Base-by-base conservation (phyloP, 1,284 basidiomycete genomes). In the Cryptococcus sp. region DNA sequence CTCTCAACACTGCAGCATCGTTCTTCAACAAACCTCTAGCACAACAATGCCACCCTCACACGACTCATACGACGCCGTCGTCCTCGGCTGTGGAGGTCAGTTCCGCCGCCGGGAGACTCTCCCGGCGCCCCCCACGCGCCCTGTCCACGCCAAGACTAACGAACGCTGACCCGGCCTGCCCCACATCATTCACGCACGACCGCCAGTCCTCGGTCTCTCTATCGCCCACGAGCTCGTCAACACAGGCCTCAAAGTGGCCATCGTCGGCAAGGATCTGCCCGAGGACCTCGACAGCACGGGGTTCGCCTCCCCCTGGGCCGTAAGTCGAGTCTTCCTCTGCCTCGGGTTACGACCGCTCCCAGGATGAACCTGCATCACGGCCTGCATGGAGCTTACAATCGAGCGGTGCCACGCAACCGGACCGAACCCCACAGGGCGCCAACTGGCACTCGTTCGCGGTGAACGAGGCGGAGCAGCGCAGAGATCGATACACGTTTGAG, bases 221-320 rank as follows among this genome's bases (percentile, higher is more conserved):
- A 67, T 71, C 37, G 80, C 80, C 7, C 69, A 74, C 20, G 76
- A 77, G 52, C 75, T 82, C 39, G 70, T 70, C 0, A 64, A 72
- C 33, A 62, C 71, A 33, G 80, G 80, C 20, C 81, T 82, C 72
- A 78, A 74, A 45, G 79, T 88, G 23, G 83, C 81, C 3, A 71
- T 88, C 45, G 77, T 87, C 15, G 87, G 85, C 0, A 79, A 84
- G 50, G 87, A 88, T 63, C 76, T 87, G 59, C 85, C 87, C 0
- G 79, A 83, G 47, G 86, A 88, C 69, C 66, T 80, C 16, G 74
- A 79, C 50, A 84, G 82, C 8, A 81, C 83, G 49, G 81, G 79
- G 1, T 88, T 86, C 71, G 82, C 86, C 0, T 83, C 81, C 60
- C 87, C 87, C 0, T 88, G 87, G 83, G 86, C 87, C 39, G 83